These are phyloP conservation scores for Candida adriatica DNA, from an alignment of 805 yeast species.

Conservation along the genomic window DNA sequence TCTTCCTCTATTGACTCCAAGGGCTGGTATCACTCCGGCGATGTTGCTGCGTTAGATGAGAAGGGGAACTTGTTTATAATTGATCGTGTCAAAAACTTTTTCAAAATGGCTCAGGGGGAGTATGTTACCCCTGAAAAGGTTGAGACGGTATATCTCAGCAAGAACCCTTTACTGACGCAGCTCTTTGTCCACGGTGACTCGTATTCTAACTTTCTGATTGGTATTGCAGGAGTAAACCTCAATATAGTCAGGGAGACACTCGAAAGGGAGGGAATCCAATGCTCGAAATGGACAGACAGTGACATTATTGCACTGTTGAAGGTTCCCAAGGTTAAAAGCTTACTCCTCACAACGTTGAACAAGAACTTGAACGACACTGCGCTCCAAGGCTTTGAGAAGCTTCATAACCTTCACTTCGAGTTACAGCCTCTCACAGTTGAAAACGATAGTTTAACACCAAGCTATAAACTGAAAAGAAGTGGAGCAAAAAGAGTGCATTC, in stretches of 20 bases:
- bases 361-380: conserved; percentile 6
- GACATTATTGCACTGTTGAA: conserved; percentile 7
- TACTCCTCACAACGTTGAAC: conserved; percentile 6
- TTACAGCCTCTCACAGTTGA: conserved; percentile 53
- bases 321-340: conserved; percentile 6
- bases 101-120: conserved; percentile 47
- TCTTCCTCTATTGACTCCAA: conserved; percentile 33
- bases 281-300: conserved; percentile 5
- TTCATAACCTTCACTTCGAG: conserved; percentile 48
- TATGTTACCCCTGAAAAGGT: conserved; percentile 60
- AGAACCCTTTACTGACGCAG: conserved; percentile 36
- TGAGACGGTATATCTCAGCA: conserved; percentile 46
- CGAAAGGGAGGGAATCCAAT: conserved; percentile 1
- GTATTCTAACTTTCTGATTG: conserved; percentile 41
- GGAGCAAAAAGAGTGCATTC: conserved; percentile 39
- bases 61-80: conserved; percentile 46
- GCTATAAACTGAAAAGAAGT: conserved; percentile 47
- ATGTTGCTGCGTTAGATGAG: conserved; percentile 38
- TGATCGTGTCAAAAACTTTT: conserved; percentile 62
- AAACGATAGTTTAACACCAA: conserved; percentile 60
- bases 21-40: conserved; percentile 52
- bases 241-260: conserved; percentile 11
- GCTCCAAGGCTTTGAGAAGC: conserved; percentile 49
- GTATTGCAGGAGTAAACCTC: conserved; percentile 46
- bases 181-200: conserved; percentile 52